Evolutionary conservation across 257 asterid genomes (phyloP).

Genomic region (Nicotiana sylvestris): DNA sequence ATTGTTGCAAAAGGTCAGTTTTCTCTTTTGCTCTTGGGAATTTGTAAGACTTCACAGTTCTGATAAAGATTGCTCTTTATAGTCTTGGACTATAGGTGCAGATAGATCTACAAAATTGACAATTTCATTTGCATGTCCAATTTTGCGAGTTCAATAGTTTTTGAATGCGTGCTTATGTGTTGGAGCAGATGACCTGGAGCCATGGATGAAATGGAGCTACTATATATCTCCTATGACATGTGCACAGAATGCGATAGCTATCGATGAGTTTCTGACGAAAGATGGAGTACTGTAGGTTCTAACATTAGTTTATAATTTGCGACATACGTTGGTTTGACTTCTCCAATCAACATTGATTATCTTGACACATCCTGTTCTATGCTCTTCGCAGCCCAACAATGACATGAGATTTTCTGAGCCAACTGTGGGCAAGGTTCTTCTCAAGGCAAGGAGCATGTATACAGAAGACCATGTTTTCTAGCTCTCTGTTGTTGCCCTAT

Average conservation of each 20-base stretch:
- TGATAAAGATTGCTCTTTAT: not conserved
- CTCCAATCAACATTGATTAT: conserved; percentile 6
- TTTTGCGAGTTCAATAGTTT: not conserved
- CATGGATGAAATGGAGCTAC: conserved; percentile 33
- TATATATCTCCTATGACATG: conserved; percentile 31
- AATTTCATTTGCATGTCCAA: not conserved
- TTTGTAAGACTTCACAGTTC: not conserved
- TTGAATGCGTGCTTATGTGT: not conserved
- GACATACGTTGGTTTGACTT: not conserved
- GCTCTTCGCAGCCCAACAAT: conserved; percentile 45
- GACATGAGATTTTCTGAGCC: conserved; percentile 48
- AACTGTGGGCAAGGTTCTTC: conserved; percentile 91
- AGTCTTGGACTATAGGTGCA: not conserved
- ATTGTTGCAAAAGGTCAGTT: conserved; percentile 72
- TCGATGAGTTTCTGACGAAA: conserved; percentile 30
- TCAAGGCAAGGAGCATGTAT: conserved; percentile 80
- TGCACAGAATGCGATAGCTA: conserved; percentile 31
- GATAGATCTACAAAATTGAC: not conserved
- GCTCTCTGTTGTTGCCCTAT: conserved; percentile 72
- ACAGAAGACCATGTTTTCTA: conserved; percentile 75
- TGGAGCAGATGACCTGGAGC: conserved; percentile 26
- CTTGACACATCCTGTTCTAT: conserved; percentile 7
- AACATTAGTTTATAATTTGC: not conserved
- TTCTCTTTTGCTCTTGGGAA: not conserved
- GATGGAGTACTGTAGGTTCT: conserved; percentile 32